Conservation (phyloP, 495 filamentous ascomycete species). For the Penicillium cosmopolitanum region DNA sequence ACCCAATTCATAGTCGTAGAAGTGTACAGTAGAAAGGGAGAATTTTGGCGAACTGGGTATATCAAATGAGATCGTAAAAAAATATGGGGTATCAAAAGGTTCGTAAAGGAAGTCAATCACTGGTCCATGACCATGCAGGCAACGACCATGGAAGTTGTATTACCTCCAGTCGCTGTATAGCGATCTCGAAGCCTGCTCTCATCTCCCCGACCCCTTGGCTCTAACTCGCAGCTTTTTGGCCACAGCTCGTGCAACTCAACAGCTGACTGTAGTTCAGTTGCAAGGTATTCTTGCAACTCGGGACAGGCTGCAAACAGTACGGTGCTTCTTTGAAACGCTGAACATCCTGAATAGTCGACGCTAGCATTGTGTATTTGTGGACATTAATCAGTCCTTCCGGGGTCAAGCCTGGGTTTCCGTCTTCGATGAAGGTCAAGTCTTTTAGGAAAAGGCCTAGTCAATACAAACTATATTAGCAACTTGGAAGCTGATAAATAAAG, state of each 20-base stretch:
- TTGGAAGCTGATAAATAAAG: background rate
- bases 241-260: conserved; percentile 93
- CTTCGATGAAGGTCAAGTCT: conserved; percentile 94
- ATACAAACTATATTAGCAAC: background rate
- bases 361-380: conserved; percentile 89
- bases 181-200: conserved; percentile 50
- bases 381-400: conserved; percentile 92
- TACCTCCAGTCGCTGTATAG: conserved; percentile 55
- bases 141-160: conserved; percentile 28
- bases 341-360: conserved; percentile 88
- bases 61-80: background rate
- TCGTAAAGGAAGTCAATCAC: background rate
- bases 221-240: conserved; percentile 80
- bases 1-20: no score
- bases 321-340: conserved; percentile 90
- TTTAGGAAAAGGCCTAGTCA: conserved; percentile 83
- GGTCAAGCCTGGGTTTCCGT: conserved; percentile 89
- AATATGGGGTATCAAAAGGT: background rate
- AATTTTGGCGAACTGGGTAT: background rate
- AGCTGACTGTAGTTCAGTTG: conserved; percentile 81
- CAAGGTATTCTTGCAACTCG: conserved; percentile 90
- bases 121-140: no score
- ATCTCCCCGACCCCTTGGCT: conserved; percentile 86
- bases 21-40: background rate
- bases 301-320: conserved; percentile 80